Evolutionary conservation across 495 filamentous ascomycete species (phyloP), one percentile per base, ranked within the genome.

Genomic region (Penicillium tannophilum): DNA sequence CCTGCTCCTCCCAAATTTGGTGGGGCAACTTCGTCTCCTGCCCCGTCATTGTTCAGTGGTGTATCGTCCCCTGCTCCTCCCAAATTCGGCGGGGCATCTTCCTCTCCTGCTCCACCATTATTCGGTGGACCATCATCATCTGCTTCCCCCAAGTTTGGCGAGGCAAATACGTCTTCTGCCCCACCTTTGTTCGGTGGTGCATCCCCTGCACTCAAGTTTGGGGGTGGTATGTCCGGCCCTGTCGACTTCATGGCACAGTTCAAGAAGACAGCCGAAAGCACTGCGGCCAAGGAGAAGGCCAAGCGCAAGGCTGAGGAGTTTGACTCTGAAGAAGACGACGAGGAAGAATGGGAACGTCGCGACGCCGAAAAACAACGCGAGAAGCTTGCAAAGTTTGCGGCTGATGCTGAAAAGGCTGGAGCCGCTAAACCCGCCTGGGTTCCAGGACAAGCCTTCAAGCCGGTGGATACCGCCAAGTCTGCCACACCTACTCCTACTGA

Each of bases 231-330:
- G 6, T 36, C 58, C 46, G 45, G 57, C 47, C 46, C 55, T 10
- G 61, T 62, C 2, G 66, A 76, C 50, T 80, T 80, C 49, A 62
- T 75, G 48, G 65, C 70, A 3, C 73, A 77, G 23, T 76, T 77
- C 54, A 71, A 71, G 52, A 66, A 73, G 42, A 61, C 71, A 45
- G 66, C 71, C 3, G 68, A 74, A 8, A 65, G 72, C 43, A 63
- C 61, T 12, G 64, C 63, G 24, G 70, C 71, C 35, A 74, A 79
- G 39, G 74, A 74, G 47, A 80, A 81, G 58, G 69, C 65, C 16
- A 82, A 82, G 64, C 80, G 81, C 48, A 86, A 81, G 63, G 79
- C 73, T 1, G 82, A 82, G 49, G 82, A 86, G 2, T 79, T 76
- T 52, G 82, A 85, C 57, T 83, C 79, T 0, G 82, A 84, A 14